Evolutionary conservation across 163 green algal species (phyloP).

Genomic region (Scenedesmus sp.): DNA sequence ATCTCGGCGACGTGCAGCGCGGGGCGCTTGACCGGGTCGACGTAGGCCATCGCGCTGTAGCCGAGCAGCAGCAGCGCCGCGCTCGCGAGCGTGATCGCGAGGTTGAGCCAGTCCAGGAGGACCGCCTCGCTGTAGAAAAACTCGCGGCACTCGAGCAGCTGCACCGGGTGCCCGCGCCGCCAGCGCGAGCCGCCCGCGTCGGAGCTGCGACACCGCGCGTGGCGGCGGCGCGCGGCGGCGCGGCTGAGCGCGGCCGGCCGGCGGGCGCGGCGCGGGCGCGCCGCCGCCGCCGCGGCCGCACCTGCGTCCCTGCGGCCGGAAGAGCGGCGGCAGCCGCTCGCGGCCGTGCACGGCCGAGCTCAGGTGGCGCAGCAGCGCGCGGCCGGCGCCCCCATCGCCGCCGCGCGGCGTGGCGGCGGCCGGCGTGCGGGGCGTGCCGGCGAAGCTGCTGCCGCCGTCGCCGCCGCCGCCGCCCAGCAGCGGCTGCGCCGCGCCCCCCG

Average conservation of each 20-base stretch:
- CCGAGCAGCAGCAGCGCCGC: constrained; percentile 34
- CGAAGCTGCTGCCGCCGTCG: not conserved
- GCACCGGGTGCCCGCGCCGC: constrained; percentile 23
- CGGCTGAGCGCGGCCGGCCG: too few relatives aligned
- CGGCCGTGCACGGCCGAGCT: too few relatives aligned
- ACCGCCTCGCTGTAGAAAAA: constrained; percentile 36
- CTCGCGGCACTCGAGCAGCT: constrained; percentile 35
- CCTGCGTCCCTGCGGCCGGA: constrained; percentile 21
- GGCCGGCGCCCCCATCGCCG: too few relatives aligned
- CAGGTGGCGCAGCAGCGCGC: too few relatives aligned
- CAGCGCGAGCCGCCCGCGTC: too few relatives aligned
- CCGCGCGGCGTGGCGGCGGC: too few relatives aligned
- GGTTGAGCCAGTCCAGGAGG: constrained; percentile 41
- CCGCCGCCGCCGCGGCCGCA: not conserved
- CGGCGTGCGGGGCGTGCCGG: too few relatives aligned
- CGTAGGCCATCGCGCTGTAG: constrained; percentile 17
- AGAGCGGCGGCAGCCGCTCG: constrained; percentile 15
- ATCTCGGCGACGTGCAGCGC: constrained; percentile 27
- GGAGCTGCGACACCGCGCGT: too few relatives aligned
- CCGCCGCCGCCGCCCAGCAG: constrained; percentile 10
- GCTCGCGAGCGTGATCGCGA: constrained; percentile 29
- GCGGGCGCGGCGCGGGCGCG: too few relatives aligned
- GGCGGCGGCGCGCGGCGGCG: too few relatives aligned
- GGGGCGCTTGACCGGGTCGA: constrained; percentile 24
- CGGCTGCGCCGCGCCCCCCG: not conserved